Evolutionary conservation across 2,329 filamentous ascomycete genomes (phyloP), one percentile per base, ranked within the genome.

Genomic region (Fusarium nisikadoi): DNA sequence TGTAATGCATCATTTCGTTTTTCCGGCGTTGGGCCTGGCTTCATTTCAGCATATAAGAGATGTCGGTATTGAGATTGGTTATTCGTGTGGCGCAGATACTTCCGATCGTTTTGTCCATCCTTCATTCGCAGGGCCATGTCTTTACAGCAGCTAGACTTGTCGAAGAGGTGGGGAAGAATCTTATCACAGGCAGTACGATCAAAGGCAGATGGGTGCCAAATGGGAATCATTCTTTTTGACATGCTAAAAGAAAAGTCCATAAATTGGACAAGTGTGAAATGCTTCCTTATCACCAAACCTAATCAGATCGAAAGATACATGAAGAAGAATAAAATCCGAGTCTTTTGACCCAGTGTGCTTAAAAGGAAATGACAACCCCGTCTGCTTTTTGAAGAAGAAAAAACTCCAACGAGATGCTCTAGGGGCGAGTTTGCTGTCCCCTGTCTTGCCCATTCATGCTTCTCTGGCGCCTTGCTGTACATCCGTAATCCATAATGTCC

Each of bases 1-100:
- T 93, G 90, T 93, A 88, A 76, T 67, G 79, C 59, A 59, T 59
- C 58, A 58, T 72, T 75, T 70, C 63, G 25, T 63, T 79, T 79
- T 74, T 58, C 68, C 74, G 79, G 79, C 79, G 78, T 80, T 80
- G 73, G 74, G 75, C 75, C 63, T 75, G 72, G 68, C 71, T 75
- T 76, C 65, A 71, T 76, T 80, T 78, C 68, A 74, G 77, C 76
- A 76, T 75, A 75, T 67, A 72, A 50, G 72, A 72, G 71, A 73
- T 72, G 76, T 73, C 65, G 64, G 65, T 75, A 68, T 75, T 75
- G 70, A 79, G 70, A 78, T 80, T 80, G 79, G 78, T 77, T 80
- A 80, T 73, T 75, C 64, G 63, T 69, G 72, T 68, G 72, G 73
- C 70, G 74, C 68, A 78, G 68, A 76, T 75, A 74, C 64, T 73